phyloP scores from a whole-genome alignment of 169 alveolate species.

The Eimeria maxima region DNA sequence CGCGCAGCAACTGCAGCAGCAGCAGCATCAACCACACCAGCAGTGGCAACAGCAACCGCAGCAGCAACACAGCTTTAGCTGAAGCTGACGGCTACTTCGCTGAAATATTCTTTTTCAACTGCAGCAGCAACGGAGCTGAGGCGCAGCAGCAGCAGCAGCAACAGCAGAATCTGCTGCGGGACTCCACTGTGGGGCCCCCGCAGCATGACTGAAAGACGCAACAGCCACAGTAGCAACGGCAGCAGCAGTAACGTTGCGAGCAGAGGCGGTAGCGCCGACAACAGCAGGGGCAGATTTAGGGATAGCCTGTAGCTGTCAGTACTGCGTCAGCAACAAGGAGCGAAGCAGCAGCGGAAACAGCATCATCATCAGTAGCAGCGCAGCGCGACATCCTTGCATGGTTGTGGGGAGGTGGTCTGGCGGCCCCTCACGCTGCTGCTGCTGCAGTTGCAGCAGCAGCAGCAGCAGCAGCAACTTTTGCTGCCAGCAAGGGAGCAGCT shows the following conservation, averaged over 20 bases:
- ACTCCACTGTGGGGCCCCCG: too few relatives aligned
- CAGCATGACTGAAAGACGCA: too few relatives aligned
- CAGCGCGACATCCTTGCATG: not conserved
- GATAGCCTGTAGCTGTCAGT: not conserved
- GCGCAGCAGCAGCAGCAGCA: slow-evolving; percentile 52
- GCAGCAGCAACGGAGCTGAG: not conserved
- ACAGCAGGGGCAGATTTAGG: not conserved
- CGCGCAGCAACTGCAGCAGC: slow-evolving; percentile 20
- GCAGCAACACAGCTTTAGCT: not conserved
- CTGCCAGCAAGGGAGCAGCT: slow-evolving; percentile 1
- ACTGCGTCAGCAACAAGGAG: not conserved
- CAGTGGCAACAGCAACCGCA: not conserved
- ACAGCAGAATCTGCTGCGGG: too few relatives aligned
- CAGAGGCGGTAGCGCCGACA: not conserved
- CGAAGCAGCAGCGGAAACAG: not conserved
- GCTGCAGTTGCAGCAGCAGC: slow-evolving; percentile 73
- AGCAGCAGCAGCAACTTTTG: slow-evolving; percentile 52
- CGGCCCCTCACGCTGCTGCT: slow-evolving; percentile 27
- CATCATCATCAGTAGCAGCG: slow-evolving; percentile 11
- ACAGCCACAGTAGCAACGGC: slow-evolving; percentile 4
- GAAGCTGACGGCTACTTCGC: not conserved
- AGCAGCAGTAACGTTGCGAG: not conserved
- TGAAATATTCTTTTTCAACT: not conserved
- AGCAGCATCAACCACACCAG: not conserved
- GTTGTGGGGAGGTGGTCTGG: slow-evolving; percentile 7